Evolutionary conservation across 108 stramenopile genomes (phyloP), one percentile per base, ranked within the genome.

Genomic region (Pseudonitzschia multiseries): DNA sequence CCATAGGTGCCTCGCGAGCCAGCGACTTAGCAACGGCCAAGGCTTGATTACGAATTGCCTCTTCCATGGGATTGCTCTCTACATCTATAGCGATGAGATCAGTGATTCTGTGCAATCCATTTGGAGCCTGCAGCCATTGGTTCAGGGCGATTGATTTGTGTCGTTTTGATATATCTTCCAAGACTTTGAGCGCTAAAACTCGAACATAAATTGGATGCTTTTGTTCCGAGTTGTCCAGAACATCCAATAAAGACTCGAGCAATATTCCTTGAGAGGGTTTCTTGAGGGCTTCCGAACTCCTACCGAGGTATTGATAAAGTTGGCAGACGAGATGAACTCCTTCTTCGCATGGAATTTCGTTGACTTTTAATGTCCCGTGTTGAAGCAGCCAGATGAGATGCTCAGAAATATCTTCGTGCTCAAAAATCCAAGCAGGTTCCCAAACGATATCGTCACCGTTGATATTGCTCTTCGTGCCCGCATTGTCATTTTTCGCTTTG

Each of bases 51-150:
- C 89, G 83, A n/a, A 93, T 86, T 27, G 48, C 48, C 69, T 79
- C 78, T 69, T 79, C 72, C 52, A 78, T 21, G 18, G 77, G 77
- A 71, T 78, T 66, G 24, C 0, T 44, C 13, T 78, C 77, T 4
- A 71, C 24, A 24, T 51, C 66, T 18, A 46, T 62, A 40, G 60
- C 40, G 64, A 93, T 72, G 31, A 87, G 53, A 69, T 89, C 89
- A 17, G 87, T 82, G 33, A 93, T 56, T 17, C 89, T 81, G 85
- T 89, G 84, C 24, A 93, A 71, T 18, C 88, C 91, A 76, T 93
- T 89, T 8, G 91, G 91, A 13, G 89, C 91, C 65, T 81, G 72
- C 78, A 93, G 79, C 66, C 89, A 82, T 69, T 90, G 87, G 24
- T 75, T 68, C 43, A 82, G 69, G 26, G 86, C 78, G 27, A 76